A percentile compares a stretch with the other conserved stretches of the same genome.
phyloP scores from a whole-genome alignment of 2,329 filamentous ascomycete species.

The Fusarium nisikadoi region DNA sequence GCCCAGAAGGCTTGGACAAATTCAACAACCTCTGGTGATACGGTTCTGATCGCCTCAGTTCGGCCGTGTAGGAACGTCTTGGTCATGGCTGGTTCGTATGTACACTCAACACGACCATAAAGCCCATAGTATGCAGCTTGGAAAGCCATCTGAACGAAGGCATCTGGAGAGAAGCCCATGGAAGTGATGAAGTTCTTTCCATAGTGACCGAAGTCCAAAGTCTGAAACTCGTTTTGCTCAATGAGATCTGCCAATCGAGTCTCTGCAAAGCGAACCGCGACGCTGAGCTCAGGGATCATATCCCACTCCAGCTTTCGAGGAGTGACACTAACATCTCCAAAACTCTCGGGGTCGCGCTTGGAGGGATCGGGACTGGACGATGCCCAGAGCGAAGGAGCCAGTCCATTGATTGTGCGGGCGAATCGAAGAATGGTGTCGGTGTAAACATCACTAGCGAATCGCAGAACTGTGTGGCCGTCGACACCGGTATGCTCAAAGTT shows the following conservation, averaged over 20 bases:
- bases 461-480: conserved; percentile 94
- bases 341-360: conserved; percentile 89
- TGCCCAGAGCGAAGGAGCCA: conserved; percentile 91
- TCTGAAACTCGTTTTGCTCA: conserved; percentile 95
- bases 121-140: conserved; percentile 98
- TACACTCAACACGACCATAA: conserved; percentile 92
- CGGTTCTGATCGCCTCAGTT: conserved; percentile 91
- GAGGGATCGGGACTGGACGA: conserved; percentile 90
- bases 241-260: conserved; percentile 93
- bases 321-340: conserved; percentile 91
- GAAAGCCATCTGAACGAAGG: conserved; percentile 99
- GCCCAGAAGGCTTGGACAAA: conserved; percentile 97
- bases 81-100: conserved; percentile 98
- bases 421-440: conserved; percentile 98
- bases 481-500: conserved; percentile 99
- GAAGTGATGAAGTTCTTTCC: conserved; percentile 98
- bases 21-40: conserved; percentile 83
- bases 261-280: conserved; percentile 94
- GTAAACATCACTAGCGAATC: conserved; percentile 96
- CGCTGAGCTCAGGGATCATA: conserved; percentile 90
- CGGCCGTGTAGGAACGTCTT: conserved; percentile 93
- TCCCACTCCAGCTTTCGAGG: conserved; percentile 98
- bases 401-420: conserved; percentile 92
- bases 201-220: conserved; percentile 87
- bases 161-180: conserved; percentile 96